Evolutionary conservation across 2,329 filamentous ascomycete species (phyloP).

Genomic region (Colletotrichum orchidophilum): DNA sequence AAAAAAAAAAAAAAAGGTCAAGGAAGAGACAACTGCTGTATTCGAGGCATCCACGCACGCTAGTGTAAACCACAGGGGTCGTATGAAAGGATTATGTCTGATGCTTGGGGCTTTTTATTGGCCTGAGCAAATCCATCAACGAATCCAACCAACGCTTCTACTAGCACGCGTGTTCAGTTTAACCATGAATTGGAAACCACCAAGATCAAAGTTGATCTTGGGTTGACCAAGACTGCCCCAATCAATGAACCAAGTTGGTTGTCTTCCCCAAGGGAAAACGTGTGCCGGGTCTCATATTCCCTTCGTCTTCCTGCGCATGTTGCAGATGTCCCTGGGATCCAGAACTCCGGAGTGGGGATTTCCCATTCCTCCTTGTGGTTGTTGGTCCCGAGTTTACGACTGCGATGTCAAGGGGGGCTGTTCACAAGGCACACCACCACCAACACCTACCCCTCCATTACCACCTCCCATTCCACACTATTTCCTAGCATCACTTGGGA

Average conservation of each 20-base stretch:
- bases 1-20: too few relatives aligned
- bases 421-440: background rate
- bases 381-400: background rate
- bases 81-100: background rate
- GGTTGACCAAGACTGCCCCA: background rate
- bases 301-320: background rate
- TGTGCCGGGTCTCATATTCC: background rate
- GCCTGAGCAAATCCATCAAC: background rate
- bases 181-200: background rate
- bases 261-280: background rate
- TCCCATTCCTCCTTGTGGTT: conserved; percentile 3
- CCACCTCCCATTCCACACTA: background rate
- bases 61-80: background rate
- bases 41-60: background rate
- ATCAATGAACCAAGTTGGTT: background rate
- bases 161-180: background rate
- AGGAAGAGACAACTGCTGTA: background rate
- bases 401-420: background rate
- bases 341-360: background rate
- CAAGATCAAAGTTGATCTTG: background rate
- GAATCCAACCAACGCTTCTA: background rate
- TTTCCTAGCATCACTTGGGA: background rate
- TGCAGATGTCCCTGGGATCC: background rate
- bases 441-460: background rate
- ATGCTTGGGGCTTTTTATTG: background rate